Conservation (phyloP, 116 monocot species). For the Dioscorea cayenensis region DNA sequence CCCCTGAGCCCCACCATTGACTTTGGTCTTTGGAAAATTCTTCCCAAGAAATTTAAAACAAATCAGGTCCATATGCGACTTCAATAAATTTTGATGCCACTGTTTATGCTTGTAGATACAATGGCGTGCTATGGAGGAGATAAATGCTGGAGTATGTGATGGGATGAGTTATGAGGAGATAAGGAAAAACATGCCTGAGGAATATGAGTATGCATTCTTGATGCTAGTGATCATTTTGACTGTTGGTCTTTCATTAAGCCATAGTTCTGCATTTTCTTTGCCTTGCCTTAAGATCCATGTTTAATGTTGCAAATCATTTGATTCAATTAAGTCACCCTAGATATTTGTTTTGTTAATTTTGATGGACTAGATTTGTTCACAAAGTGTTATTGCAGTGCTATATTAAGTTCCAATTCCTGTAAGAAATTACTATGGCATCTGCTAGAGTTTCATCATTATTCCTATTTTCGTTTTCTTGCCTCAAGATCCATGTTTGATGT, state of each 20-base stretch:
- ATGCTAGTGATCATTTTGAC: neutral
- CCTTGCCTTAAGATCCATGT: neutral
- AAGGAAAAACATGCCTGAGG: constrained; percentile 83
- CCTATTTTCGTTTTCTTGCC: too few relatives aligned
- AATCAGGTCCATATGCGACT: too few relatives aligned
- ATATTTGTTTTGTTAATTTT: too few relatives aligned
- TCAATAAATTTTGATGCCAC: neutral
- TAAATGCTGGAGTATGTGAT: constrained; percentile 90
- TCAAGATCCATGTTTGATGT: too few relatives aligned
- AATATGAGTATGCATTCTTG: constrained; percentile 65
- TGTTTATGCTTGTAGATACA: constrained; percentile 53
- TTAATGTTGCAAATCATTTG: neutral
- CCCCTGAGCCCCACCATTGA: too few relatives aligned
- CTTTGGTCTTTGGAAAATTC: too few relatives aligned
- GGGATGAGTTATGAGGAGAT: constrained; percentile 97
- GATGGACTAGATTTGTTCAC: too few relatives aligned
- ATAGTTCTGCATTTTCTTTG: neutral
- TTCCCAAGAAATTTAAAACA: too few relatives aligned
- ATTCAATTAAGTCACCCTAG: neutral
- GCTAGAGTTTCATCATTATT: too few relatives aligned
- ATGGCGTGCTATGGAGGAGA: constrained; percentile 96
- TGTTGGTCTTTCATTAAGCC: neutral
- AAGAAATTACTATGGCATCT: too few relatives aligned
- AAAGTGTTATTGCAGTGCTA: too few relatives aligned
- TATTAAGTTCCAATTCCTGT: too few relatives aligned